Conservation (phyloP, 2,329 filamentous ascomycete species). For the Aaosphaeria pasadenensis region DNA sequence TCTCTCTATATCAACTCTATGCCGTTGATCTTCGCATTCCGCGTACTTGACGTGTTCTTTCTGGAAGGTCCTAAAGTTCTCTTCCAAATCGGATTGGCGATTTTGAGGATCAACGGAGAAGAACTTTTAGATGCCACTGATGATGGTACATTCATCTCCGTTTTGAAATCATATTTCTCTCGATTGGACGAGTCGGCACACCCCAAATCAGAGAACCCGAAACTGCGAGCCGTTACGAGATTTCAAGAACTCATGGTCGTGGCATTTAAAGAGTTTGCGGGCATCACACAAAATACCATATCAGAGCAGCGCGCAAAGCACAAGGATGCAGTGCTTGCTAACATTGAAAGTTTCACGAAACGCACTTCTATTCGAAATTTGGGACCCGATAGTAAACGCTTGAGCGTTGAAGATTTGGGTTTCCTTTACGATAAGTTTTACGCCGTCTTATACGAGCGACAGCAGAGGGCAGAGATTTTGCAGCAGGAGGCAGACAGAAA, state of each 20-base stretch:
- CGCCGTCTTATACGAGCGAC: constrained; percentile 82
- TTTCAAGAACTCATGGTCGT: constrained; percentile 99
- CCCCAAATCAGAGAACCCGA: constrained; percentile 91
- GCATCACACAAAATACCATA: constrained; percentile 90
- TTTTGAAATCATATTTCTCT: constrained; percentile 92
- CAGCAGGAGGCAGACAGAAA: constrained; percentile 65
- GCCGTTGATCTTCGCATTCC: constrained; percentile 95
- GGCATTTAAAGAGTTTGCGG: constrained; percentile 96
- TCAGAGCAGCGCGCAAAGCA: constrained; percentile 86
- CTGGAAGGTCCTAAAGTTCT: constrained; percentile 95
- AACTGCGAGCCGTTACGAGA: constrained; percentile 86
- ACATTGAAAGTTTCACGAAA: constrained; percentile 96
- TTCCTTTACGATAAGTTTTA: constrained; percentile 95
- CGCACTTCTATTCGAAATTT: constrained; percentile 94
- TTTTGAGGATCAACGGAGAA: constrained; percentile 93
- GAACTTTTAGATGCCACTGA: constrained; percentile 90
- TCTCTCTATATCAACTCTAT: constrained; percentile 99
- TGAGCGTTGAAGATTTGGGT: constrained; percentile 81
- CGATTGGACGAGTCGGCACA: constrained; percentile 93
- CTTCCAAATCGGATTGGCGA: constrained; percentile 96
- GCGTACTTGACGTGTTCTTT: constrained; percentile 96
- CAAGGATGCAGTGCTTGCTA: constrained; percentile 90
- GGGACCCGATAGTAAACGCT: constrained; percentile 89
- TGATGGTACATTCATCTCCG: constrained; percentile 94
- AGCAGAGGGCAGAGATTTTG: constrained; percentile 75